These are phyloP conservation scores for Capsella rubella DNA, from an alignment of 441 rosid species.

Conservation along the genomic window DNA sequence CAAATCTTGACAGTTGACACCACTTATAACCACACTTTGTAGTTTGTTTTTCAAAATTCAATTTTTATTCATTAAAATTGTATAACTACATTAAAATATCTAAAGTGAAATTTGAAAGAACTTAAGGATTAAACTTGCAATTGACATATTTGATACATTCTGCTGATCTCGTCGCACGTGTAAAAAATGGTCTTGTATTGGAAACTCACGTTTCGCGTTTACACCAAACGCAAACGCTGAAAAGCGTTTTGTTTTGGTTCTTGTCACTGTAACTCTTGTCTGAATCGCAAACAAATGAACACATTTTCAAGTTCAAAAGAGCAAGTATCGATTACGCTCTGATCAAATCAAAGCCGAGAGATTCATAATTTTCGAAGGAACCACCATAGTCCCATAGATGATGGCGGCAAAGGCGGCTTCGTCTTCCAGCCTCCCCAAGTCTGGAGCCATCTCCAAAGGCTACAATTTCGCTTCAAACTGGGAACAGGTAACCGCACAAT, in stretches of 20 bases:
- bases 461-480: slow-evolving; percentile 96
- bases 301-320: slow-evolving; percentile 21
- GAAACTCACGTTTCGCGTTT: too few relatives aligned
- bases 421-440: slow-evolving; percentile 63
- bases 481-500: slow-evolving; percentile 76
- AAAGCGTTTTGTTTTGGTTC: too few relatives aligned
- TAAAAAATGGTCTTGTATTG: too few relatives aligned
- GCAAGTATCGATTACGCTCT: neutral
- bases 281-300: neutral
- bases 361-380: slow-evolving; percentile 3
- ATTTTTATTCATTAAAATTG: too few relatives aligned
- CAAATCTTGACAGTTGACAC: too few relatives aligned
- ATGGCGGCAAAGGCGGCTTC: slow-evolving; percentile 66
- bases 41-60: too few relatives aligned
- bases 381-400: slow-evolving; percentile 11
- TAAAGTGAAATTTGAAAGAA: neutral
- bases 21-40: too few relatives aligned
- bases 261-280: too few relatives aligned
- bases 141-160: neutral
- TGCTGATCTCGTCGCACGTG: neutral
- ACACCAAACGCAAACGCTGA: too few relatives aligned
- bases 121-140: slow-evolving; percentile 14
- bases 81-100: too few relatives aligned
- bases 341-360: slow-evolving; percentile 30
- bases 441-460: slow-evolving; percentile 90